phyloP scores from a whole-genome alignment of 306 rosid genomes.

The Lotus japonicus region DNA sequence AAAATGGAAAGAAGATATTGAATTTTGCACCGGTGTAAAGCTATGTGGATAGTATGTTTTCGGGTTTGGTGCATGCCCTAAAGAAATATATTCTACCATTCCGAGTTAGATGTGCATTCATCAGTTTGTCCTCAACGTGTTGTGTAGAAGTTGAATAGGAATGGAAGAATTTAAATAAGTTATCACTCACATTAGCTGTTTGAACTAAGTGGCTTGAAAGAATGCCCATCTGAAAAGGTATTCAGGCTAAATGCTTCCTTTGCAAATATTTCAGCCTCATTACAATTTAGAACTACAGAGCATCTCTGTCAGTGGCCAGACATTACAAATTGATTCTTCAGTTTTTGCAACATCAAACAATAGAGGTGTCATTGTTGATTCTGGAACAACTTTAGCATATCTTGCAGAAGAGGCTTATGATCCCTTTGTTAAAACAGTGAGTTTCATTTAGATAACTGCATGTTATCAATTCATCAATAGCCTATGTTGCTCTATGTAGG shows the following conservation, averaged over 20 bases:
- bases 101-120: not conserved
- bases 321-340: slow-evolving; percentile 47
- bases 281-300: slow-evolving; percentile 86
- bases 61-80: not conserved
- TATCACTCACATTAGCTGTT: not conserved
- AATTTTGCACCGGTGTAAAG: not conserved
- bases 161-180: not conserved
- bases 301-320: slow-evolving; percentile 78
- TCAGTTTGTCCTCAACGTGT: not conserved
- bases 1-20: slow-evolving; percentile 1
- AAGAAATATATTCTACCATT: not conserved
- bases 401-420: slow-evolving; percentile 85
- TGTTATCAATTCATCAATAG: not conserved
- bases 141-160: not conserved
- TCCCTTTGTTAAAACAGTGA: slow-evolving; percentile 79
- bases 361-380: slow-evolving; percentile 85
- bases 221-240: not conserved
- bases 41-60: no score
- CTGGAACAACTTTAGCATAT: slow-evolving; percentile 97
- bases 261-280: slow-evolving; percentile 65
- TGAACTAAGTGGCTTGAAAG: slow-evolving; percentile 1
- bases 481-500: slow-evolving; percentile 10
- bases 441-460: slow-evolving; percentile 31
- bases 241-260: slow-evolving; percentile 18
- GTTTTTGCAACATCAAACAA: slow-evolving; percentile 76